Conservation (phyloP, 2,329 filamentous ascomycete genomes). For the Penicillium carneum region DNA sequence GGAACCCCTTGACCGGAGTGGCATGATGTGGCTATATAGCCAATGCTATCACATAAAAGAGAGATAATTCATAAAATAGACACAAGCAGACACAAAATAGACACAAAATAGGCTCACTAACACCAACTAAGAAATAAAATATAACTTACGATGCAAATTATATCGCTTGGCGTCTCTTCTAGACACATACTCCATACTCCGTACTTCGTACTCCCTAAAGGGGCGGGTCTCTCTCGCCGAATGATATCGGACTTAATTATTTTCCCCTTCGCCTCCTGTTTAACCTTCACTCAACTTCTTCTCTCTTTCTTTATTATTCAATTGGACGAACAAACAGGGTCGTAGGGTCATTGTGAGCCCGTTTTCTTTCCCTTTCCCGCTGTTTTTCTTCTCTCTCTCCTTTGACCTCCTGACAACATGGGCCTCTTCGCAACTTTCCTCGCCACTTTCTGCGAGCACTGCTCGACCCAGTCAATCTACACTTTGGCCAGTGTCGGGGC, state of each 20-base stretch:
- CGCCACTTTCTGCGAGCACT: conserved; percentile 55
- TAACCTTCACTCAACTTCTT: neutral
- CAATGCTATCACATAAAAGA: neutral
- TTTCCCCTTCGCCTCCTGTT: conserved; percentile 26
- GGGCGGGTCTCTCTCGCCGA: conserved; percentile 31
- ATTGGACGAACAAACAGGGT: conserved; percentile 8
- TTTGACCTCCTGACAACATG: conserved; percentile 48
- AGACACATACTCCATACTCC: neutral
- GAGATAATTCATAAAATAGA: neutral
- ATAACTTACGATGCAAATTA: neutral
- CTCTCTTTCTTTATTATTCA: conserved; percentile 1
- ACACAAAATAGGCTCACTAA: neutral
- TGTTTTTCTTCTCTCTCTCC: conserved; percentile 6
- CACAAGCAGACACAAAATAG: neutral
- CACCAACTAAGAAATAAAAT: neutral
- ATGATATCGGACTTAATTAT: conserved; percentile 36
- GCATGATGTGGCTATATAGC: conserved; percentile 16
- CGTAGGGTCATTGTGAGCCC: conserved; percentile 5
- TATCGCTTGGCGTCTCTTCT: conserved; percentile 1
- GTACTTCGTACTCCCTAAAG: neutral
- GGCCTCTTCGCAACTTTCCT: conserved; percentile 60
- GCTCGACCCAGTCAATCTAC: conserved; percentile 56
- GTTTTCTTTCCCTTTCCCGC: neutral
- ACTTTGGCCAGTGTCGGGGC: conserved; percentile 55
- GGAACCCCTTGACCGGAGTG: conserved; percentile 20